Conservation (phyloP, 75 land plant genomes). For the Larix kaempferi region DNA sequence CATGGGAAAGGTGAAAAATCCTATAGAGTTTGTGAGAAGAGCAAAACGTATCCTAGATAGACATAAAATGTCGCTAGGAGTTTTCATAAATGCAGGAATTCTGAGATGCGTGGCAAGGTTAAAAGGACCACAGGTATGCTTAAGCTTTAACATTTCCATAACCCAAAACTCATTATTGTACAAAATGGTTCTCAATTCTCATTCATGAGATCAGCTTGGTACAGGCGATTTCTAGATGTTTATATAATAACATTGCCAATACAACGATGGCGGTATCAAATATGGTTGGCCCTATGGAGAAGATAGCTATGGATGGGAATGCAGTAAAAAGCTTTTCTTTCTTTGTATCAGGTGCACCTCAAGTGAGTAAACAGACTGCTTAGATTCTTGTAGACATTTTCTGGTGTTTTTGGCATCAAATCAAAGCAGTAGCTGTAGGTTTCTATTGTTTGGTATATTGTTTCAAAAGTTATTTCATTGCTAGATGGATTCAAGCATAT, state of each 20-base stretch:
- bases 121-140: background rate
- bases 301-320: slow-evolving; percentile 28
- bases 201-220: too few relatives aligned
- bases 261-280: slow-evolving; percentile 41
- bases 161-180: background rate
- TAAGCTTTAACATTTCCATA: background rate
- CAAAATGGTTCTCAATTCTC: background rate
- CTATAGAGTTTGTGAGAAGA: background rate
- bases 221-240: background rate
- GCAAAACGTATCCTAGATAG: background rate
- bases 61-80: background rate
- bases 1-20: background rate
- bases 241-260: slow-evolving; percentile 7
- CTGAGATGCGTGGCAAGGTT: background rate
- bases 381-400: background rate
- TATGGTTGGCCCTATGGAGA: slow-evolving; percentile 37
- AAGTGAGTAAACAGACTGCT: slow-evolving; percentile 19
- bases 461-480: too few relatives aligned
- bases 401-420: too few relatives aligned
- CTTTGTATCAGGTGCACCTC: slow-evolving; percentile 30
- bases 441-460: too few relatives aligned
- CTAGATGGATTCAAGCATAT: too few relatives aligned
- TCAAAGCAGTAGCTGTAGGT: too few relatives aligned
- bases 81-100: background rate
- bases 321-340: slow-evolving; percentile 31